These are phyloP conservation scores for Lagenaria siceraria DNA, from an alignment of 306 rosid species.

Conservation along the genomic window DNA sequence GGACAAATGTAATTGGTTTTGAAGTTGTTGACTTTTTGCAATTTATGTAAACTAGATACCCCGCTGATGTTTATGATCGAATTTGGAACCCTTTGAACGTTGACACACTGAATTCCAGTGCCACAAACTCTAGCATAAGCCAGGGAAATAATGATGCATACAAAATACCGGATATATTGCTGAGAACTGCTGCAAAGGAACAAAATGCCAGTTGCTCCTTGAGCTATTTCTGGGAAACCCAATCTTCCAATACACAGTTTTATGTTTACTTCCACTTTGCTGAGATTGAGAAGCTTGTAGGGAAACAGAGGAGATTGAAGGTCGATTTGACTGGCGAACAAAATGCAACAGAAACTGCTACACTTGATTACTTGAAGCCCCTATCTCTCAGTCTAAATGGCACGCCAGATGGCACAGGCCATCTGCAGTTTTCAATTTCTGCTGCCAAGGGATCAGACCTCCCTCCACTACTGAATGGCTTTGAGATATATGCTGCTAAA, in stretches of 20 bases:
- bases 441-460: constrained; percentile 7
- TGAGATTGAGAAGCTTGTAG: constrained; percentile 9
- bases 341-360: neutral
- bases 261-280: constrained; percentile 20
- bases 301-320: constrained; percentile 2
- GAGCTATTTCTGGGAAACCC: neutral
- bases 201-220: constrained; percentile 5
- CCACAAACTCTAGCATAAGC: constrained; percentile 6
- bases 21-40: neutral
- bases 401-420: neutral
- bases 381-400: constrained; percentile 2
- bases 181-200: constrained; percentile 5
- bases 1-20: neutral
- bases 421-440: constrained; percentile 6
- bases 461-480: constrained; percentile 13
- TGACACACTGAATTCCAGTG: neutral
- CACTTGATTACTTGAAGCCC: constrained; percentile 21
- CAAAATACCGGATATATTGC: constrained; percentile 9
- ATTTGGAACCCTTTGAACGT: constrained; percentile 9
- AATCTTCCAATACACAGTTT: neutral
- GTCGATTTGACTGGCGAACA: constrained; percentile 3
- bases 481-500: constrained; percentile 8
- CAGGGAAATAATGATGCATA: constrained; percentile 2
- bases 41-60: neutral
- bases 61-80: constrained; percentile 11